A percentile compares a stretch with the other conserved stretches of the same genome.
These are phyloP conservation scores for Leersia perrieri DNA, from an alignment of 176 grass and related monocot species.

Conservation along the genomic window DNA sequence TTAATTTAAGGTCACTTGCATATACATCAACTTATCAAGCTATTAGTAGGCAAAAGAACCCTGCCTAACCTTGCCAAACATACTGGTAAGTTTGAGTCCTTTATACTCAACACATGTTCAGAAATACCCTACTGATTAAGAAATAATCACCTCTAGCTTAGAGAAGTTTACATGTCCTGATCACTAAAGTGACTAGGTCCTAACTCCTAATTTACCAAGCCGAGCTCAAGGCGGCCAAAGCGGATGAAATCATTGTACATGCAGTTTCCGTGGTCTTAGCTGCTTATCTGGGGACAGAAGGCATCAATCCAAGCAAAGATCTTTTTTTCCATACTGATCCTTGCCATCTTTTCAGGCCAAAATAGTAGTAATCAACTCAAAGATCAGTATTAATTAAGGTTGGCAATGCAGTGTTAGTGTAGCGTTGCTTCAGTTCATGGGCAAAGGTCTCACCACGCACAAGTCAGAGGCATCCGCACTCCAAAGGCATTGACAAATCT, in stretches of 20 bases:
- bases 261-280: not conserved
- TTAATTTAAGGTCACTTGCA: not conserved
- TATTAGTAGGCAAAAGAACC: not conserved
- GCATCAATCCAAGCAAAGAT: constrained; percentile 42
- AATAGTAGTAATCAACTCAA: constrained; percentile 26
- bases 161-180: not conserved
- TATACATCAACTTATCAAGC: not conserved
- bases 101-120: not conserved
- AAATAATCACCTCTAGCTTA: not conserved
- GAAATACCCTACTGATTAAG: not conserved
- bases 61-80: not conserved
- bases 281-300: constrained; percentile 45
- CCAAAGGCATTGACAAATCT: constrained; percentile 60
- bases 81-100: not conserved
- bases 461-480: constrained; percentile 39
- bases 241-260: not conserved
- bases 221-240: not conserved
- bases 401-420: not conserved
- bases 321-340: not conserved
- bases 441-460: constrained; percentile 6
- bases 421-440: constrained; percentile 38
- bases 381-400: not conserved
- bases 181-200: not conserved
- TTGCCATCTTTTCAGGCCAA: constrained; percentile 3
- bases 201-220: not conserved